Evolutionary conservation across 208 protist species (phyloP).

Genomic region (Acanthamoeba polyphaga): DNA sequence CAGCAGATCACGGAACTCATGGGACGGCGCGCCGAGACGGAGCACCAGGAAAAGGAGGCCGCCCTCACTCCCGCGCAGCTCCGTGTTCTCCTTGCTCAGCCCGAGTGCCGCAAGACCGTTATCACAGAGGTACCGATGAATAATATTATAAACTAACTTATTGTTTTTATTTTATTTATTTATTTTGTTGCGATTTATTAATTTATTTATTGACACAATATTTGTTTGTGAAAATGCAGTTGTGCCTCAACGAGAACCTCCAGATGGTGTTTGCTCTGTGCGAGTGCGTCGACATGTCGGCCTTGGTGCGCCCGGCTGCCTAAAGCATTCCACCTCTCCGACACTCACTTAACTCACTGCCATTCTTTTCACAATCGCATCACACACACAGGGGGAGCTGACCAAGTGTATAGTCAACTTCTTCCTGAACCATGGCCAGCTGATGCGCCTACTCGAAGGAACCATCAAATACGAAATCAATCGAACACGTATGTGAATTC

Average conservation of each 20-base stretch:
- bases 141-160: too few species aligned
- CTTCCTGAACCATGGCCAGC: constrained; percentile 41
- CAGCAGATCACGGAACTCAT: constrained; percentile 65
- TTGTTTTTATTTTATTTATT: not conserved
- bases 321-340: not conserved
- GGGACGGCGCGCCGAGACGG: not conserved
- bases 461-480: constrained; percentile 62
- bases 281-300: constrained; percentile 25
- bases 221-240: not conserved
- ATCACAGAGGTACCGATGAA: constrained; percentile 15
- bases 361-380: not conserved
- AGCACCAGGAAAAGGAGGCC: constrained; percentile 1
- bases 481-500: not conserved
- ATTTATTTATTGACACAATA: not conserved
- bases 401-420: constrained; percentile 68
- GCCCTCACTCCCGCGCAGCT: constrained; percentile 5
- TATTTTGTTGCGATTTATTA: not conserved
- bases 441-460: constrained; percentile 39
- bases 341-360: not conserved
- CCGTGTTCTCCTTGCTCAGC: constrained; percentile 23
- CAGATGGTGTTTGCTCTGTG: constrained; percentile 21
- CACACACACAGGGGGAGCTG: constrained; percentile 8
- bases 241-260: constrained; percentile 35
- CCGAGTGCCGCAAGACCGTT: constrained; percentile 18
- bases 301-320: not conserved